These are phyloP conservation scores for Castanospermum australe DNA, from an alignment of 306 rosid species.

Conservation along the genomic window DNA sequence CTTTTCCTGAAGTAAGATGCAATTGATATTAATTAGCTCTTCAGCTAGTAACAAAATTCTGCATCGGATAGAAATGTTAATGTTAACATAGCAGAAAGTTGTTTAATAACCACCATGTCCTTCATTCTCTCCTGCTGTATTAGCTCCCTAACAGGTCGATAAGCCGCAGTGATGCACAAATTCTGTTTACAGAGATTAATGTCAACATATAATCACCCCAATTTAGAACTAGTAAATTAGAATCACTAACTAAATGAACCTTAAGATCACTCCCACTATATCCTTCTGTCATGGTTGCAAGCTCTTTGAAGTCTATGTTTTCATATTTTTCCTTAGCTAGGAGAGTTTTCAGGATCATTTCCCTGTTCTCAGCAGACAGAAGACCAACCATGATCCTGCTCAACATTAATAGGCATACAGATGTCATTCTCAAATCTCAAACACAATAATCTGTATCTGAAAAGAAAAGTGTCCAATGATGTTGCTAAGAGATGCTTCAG, in stretches of 20 bases:
- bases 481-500: neutral
- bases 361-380: slow-evolving; percentile 74
- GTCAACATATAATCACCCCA: slow-evolving; percentile 14
- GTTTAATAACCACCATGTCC: slow-evolving; percentile 56
- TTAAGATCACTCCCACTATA: slow-evolving; percentile 94
- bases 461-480: neutral
- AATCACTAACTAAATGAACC: slow-evolving; percentile 44
- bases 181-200: slow-evolving; percentile 60
- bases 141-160: slow-evolving; percentile 90
- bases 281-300: slow-evolving; percentile 79
- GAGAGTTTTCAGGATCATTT: slow-evolving; percentile 72
- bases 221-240: neutral
- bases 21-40: neutral
- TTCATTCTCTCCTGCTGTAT: slow-evolving; percentile 77
- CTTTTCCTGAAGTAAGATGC: slow-evolving; percentile 57
- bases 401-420: neutral
- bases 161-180: slow-evolving; percentile 89
- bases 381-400: slow-evolving; percentile 82
- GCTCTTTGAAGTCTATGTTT: slow-evolving; percentile 71
- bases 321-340: slow-evolving; percentile 65
- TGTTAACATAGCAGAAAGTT: neutral
- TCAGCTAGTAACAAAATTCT: neutral
- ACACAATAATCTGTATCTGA: neutral
- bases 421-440: slow-evolving; percentile 15
- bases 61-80: neutral